Evolutionary conservation across 1,284 basidiomycete species (phyloP).

Genomic region (Fistulina hepatica): DNA sequence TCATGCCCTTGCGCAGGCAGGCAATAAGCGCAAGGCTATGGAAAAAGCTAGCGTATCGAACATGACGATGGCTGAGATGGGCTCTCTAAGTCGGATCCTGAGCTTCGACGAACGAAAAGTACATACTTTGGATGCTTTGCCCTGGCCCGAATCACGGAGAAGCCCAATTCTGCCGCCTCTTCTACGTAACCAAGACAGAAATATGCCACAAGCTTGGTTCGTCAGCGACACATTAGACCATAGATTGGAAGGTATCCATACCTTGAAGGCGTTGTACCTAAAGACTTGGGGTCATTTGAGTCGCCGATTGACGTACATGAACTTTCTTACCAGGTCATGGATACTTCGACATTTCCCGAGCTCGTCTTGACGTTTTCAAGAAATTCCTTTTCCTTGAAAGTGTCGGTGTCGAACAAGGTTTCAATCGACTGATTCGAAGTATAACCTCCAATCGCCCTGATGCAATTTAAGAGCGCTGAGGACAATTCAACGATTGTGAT

Average conservation of each 20-base stretch:
- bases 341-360: conserved; percentile 38
- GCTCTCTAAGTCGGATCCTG: conserved; percentile 3
- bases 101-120: background rate
- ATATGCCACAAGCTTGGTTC: conserved; percentile 42
- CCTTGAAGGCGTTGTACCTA: conserved; percentile 60
- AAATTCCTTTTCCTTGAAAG: conserved; percentile 47
- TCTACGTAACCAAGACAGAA: conserved; percentile 48
- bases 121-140: conserved; percentile 51
- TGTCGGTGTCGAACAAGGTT: conserved; percentile 48
- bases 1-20: conserved; percentile 40
- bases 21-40: conserved; percentile 53
- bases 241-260: too few species aligned
- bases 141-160: conserved; percentile 45
- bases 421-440: conserved; percentile 37
- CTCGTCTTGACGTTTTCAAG: conserved; percentile 29
- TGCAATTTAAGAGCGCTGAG: conserved; percentile 44
- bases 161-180: conserved; percentile 52
- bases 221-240: too few species aligned
- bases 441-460: conserved; percentile 51
- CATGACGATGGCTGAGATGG: conserved; percentile 50
- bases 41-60: conserved; percentile 56
- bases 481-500: conserved; percentile 4
- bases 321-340: conserved; percentile 44
- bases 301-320: background rate
- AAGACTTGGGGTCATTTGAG: conserved; percentile 3